These are phyloP conservation scores for Cladobotryum mycophilum DNA, from an alignment of 2,329 filamentous ascomycete species.

Conservation along the genomic window DNA sequence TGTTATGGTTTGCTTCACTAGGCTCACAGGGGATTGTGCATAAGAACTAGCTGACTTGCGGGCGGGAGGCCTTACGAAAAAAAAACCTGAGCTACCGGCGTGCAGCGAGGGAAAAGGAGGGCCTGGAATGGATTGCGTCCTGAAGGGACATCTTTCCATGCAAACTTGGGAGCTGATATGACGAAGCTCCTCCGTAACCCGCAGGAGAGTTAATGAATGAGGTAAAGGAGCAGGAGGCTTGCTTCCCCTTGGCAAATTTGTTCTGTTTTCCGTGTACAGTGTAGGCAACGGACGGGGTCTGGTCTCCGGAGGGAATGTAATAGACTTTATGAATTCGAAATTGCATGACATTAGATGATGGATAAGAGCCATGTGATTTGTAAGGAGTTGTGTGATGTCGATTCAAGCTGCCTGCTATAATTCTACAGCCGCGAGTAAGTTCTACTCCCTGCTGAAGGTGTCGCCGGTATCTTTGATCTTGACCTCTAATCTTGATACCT, in stretches of 20 bases:
- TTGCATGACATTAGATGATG: constrained; percentile 7
- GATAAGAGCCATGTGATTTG: not conserved
- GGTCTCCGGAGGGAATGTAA: constrained; percentile 13
- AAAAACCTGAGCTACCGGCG: not conserved
- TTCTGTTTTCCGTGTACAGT: constrained; percentile 16
- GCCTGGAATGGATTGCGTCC: not conserved
- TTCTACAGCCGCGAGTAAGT: too few species aligned
- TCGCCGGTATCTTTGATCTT: too few species aligned
- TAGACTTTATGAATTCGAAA: constrained; percentile 10
- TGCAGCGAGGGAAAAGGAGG: not conserved
- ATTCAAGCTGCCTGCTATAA: too few species aligned
- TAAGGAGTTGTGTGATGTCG: too few species aligned
- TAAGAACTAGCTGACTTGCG: not conserved
- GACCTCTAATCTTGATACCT: too few species aligned
- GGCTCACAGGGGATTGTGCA: not conserved
- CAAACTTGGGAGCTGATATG: not conserved
- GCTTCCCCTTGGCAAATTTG: constrained; percentile 5
- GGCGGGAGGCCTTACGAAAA: not conserved
- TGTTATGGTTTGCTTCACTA: not conserved
- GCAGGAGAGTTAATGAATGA: not conserved
- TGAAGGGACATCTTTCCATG: not conserved
- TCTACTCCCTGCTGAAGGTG: too few species aligned
- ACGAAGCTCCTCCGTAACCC: not conserved
- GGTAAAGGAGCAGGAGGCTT: constrained; percentile 1
- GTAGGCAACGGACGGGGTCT: constrained; percentile 13